phyloP scores from a whole-genome alignment of 2,329 filamentous ascomycete species.

The Fusarium sacchari region DNA sequence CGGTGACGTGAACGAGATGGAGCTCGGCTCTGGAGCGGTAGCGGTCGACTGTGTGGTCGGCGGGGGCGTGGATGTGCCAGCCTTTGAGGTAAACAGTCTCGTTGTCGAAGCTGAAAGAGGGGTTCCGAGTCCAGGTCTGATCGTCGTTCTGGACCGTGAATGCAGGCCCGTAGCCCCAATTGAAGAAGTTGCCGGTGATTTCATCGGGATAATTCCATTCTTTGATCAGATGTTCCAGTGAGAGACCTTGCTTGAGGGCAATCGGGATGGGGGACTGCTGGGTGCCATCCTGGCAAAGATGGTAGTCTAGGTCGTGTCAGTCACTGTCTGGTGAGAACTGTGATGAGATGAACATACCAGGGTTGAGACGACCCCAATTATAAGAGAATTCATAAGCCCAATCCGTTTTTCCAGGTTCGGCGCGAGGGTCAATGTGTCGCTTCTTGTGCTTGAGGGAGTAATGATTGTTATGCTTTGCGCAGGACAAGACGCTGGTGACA shows the following conservation, averaged over 20 bases:
- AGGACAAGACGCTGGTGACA: neutral
- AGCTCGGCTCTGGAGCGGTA: conserved; percentile 36
- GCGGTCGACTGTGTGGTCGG: conserved; percentile 31
- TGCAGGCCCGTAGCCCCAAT: conserved; percentile 34
- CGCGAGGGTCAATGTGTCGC: conserved; percentile 20
- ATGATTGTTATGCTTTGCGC: conserved; percentile 25
- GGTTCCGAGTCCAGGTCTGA: conserved; percentile 9
- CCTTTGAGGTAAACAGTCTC: conserved; percentile 34
- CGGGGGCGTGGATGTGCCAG: conserved; percentile 36
- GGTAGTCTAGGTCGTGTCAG: conserved; percentile 7
- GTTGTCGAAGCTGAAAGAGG: conserved; percentile 31
- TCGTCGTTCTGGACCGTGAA: conserved; percentile 31
- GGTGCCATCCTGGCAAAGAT: conserved; percentile 33
- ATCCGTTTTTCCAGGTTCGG: neutral
- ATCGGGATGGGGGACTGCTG: conserved; percentile 32
- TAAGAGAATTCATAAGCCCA: conserved; percentile 35
- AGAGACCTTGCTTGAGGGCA: conserved; percentile 28
- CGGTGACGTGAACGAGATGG: conserved; percentile 34
- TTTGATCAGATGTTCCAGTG: conserved; percentile 22
- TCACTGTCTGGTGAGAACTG: accelerated
- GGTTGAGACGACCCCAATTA: conserved; percentile 31
- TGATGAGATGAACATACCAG: neutral
- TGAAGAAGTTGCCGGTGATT: conserved; percentile 26
- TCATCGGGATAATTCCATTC: conserved; percentile 14
- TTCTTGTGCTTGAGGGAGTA: conserved; percentile 23